Conservation (phyloP, 108 stramenopile genomes). For the Cyclotella distinguenda region DNA sequence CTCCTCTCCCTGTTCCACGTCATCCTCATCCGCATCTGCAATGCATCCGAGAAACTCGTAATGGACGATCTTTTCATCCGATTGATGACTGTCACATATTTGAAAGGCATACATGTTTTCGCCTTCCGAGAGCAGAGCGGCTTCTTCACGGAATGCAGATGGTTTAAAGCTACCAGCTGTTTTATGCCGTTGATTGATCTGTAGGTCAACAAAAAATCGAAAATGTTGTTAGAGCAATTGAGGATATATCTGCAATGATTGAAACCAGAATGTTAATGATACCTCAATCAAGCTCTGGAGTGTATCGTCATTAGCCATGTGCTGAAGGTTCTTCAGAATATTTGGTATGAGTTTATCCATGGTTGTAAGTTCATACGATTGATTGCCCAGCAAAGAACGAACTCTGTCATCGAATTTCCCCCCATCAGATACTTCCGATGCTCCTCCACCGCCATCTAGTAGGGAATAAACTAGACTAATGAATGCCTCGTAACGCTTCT, state of each 20-base stretch:
- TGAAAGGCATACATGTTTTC: slow-evolving; percentile 90
- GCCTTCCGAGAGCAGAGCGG: slow-evolving; percentile 78
- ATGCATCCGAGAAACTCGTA: slow-evolving; percentile 83
- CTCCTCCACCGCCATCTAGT: slow-evolving; percentile 52
- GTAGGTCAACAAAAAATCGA: background rate
- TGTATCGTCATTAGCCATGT: slow-evolving; percentile 80
- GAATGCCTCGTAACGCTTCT: slow-evolving; percentile 75
- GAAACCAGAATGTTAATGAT: background rate
- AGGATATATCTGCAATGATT: too few species aligned
- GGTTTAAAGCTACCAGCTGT: slow-evolving; percentile 77
- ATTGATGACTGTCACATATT: slow-evolving; percentile 59
- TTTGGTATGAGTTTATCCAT: slow-evolving; percentile 90
- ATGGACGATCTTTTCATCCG: slow-evolving; percentile 70
- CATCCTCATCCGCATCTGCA: slow-evolving; percentile 59
- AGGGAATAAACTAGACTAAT: slow-evolving; percentile 70
- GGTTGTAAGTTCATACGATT: slow-evolving; percentile 82
- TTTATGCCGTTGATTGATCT: slow-evolving; percentile 74
- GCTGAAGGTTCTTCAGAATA: slow-evolving; percentile 81
- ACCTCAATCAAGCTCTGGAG: slow-evolving; percentile 78
- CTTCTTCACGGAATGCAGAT: slow-evolving; percentile 84
- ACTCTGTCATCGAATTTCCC: slow-evolving; percentile 84
- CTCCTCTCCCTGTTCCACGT: slow-evolving; percentile 24
- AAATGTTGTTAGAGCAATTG: background rate
- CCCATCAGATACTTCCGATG: slow-evolving; percentile 55
- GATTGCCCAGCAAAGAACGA: slow-evolving; percentile 79